phyloP scores from a whole-genome alignment of 1,139 yeast genomes.

The Meyerozyma smithsonii region DNA sequence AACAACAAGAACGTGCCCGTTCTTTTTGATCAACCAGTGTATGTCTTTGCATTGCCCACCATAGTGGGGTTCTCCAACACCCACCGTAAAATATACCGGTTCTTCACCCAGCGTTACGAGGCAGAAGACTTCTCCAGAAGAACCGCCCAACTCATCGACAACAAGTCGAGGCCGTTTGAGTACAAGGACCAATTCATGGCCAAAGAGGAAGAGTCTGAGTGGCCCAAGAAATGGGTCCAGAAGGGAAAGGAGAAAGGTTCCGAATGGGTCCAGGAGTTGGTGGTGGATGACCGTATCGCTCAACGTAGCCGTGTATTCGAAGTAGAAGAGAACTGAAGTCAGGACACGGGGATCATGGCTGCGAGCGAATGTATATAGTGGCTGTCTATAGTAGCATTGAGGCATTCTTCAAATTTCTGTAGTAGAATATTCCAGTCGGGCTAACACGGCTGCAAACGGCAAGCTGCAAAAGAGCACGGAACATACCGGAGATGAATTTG shows the following conservation, averaged over 20 bases:
- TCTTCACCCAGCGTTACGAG: conserved; percentile 64
- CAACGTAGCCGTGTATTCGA: conserved; percentile 53
- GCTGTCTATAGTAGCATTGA: not conserved
- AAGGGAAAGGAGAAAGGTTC: conserved; percentile 65
- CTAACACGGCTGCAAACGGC: too few species aligned
- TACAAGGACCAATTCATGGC: conserved; percentile 52
- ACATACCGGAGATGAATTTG: too few species aligned
- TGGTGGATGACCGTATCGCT: conserved; percentile 64
- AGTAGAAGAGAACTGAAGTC: not conserved
- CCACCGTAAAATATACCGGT: conserved; percentile 74
- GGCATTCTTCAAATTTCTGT: too few species aligned
- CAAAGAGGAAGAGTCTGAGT: conserved; percentile 72
- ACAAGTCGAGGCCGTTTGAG: conserved; percentile 52
- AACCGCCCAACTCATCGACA: conserved; percentile 57
- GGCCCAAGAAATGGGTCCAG: conserved; percentile 87
- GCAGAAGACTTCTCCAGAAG: conserved; percentile 68
- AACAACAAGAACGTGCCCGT: conserved; percentile 47
- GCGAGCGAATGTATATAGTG: not conserved
- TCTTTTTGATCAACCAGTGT: conserved; percentile 68
- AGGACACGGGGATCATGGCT: too few species aligned
- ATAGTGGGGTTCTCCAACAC: conserved; percentile 72
- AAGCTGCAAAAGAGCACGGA: too few species aligned
- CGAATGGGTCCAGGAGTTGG: conserved; percentile 84
- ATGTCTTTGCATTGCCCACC: conserved; percentile 70
- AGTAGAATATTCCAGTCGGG: too few species aligned